Evolutionary conservation across 257 asterid species (phyloP), one percentile per base, ranked within the genome.

Genomic region (Scutellaria minor): DNA sequence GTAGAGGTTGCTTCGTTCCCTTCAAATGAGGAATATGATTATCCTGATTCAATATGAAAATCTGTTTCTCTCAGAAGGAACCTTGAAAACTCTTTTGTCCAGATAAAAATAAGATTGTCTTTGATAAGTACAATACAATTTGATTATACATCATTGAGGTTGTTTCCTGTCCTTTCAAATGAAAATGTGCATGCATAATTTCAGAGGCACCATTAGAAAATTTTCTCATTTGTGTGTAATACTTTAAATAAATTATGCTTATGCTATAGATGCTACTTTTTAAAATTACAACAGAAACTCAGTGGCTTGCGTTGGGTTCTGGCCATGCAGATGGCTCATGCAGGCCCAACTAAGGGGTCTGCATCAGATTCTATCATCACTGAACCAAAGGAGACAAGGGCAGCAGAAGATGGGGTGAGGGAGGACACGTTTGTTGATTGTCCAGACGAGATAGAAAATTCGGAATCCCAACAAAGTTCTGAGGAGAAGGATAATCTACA

Each of bases 371-470:
- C 84, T 70, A 70, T 62, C 62, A 78, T 74, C 67, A 76, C 64
- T 76, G 81, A 61, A 56, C 71, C 79, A 47, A 79, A 61, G 75
- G 90, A 79, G 71, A 72, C 50, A 42, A 83, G 69, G 82, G 69
- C 72, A 11, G 78, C 76, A 53, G 98, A 93, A 50, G 97, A 90
- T 67, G 94, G 77, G 53, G 88, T 75, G 58, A 87, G 81, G 76
- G 97, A 93, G 45, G 98, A 93, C 64, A 85, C 83, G 86, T 94
- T 95, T 83, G 97, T 95, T 74, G 99, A 95, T 79, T 92, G 98
- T 79, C 90, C 96, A 57, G 99, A 95, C 64, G 97, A 90, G 81
- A 90, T 92, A 20, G 97, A 94, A 80, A 75, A 66, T 79, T 84
- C 92, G 31, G 97, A 84, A 63, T 78, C 91, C 74, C 89, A 78